Percentiles rank a stretch among this genome's conserved stretches.
Conservation (phyloP, 164 flowering plant genomes). For the Chimonanthus salicifolius region DNA sequence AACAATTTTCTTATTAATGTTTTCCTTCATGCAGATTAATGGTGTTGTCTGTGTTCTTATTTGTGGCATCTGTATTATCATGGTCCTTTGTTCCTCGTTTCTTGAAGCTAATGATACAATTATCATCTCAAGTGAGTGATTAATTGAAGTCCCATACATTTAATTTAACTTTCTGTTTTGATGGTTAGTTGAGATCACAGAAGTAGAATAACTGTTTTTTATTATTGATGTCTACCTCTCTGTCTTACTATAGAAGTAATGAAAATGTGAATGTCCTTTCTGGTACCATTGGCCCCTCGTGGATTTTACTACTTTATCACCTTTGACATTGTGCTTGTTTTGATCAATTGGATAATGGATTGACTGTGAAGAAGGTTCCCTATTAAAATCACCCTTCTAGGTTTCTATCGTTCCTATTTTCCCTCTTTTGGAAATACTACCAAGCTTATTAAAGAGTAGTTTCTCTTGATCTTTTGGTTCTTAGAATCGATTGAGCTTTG, state of each 20-base stretch:
- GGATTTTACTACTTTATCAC: background rate
- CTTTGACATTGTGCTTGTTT: background rate
- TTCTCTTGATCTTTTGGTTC: no score
- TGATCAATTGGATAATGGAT: background rate
- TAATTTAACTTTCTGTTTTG: background rate
- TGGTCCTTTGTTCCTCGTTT: constrained; percentile 96
- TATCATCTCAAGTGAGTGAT: constrained; percentile 81
- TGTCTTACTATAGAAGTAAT: background rate
- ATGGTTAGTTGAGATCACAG: background rate
- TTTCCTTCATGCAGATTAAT: constrained; percentile 50
- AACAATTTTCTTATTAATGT: background rate
- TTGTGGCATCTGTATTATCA: constrained; percentile 57
- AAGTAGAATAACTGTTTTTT: background rate
- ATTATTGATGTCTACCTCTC: background rate
- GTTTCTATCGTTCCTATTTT: background rate
- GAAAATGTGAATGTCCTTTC: background rate
- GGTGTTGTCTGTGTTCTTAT: constrained; percentile 62
- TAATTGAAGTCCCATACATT: background rate
- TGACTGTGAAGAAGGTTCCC: background rate
- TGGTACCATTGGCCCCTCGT: background rate
- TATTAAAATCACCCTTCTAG: background rate
- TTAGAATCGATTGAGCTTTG: no score
- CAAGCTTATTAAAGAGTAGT: no score
- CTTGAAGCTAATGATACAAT: constrained; percentile 80
- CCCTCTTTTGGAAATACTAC: background rate